phyloP scores from a whole-genome alignment of 2,329 filamentous ascomycete genomes.

The Xylaria arbuscula region DNA sequence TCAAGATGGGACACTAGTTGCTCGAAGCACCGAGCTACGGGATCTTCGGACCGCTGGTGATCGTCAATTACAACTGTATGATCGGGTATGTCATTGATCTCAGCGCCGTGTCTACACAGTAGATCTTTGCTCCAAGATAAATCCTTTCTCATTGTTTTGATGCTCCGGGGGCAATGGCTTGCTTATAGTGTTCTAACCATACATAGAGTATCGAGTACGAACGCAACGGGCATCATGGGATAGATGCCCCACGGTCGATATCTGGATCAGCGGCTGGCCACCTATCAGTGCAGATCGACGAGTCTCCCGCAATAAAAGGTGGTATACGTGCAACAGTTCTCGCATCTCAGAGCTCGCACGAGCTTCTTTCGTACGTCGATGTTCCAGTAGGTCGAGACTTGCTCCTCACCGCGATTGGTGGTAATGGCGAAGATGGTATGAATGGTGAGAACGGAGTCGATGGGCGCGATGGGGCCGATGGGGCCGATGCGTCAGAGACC shows the following conservation, averaged over 20 bases:
- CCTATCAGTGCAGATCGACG: constrained; percentile 26
- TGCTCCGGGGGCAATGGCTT: too few relatives aligned
- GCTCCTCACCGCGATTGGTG: constrained; percentile 28
- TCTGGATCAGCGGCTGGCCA: too few relatives aligned
- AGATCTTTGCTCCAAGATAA: not conserved
- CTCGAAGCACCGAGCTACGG: constrained; percentile 20
- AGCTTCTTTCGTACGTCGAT: constrained; percentile 21
- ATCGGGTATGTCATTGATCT: constrained; percentile 15
- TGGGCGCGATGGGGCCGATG: constrained; percentile 14
- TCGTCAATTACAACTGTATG: constrained; percentile 22
- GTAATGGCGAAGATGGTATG: constrained; percentile 25
- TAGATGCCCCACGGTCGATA: too few relatives aligned
- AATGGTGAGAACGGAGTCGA: constrained; percentile 24
- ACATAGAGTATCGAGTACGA: too few relatives aligned
- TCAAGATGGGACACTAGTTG: constrained; percentile 22
- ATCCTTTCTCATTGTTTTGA: not conserved
- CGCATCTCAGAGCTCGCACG: constrained; percentile 27
- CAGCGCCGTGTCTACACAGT: not conserved
- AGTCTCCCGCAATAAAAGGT: constrained; percentile 27
- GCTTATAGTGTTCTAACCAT: too few relatives aligned
- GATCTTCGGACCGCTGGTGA: constrained; percentile 6
- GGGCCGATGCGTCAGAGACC: constrained; percentile 21
- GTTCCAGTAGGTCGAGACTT: constrained; percentile 26
- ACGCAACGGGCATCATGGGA: too few relatives aligned
- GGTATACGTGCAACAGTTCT: constrained; percentile 28